Percentiles rank a stretch among this genome's conserved stretches.
Evolutionary conservation across 2,329 filamentous ascomycete genomes (phyloP).

Genomic region (Trichoderma arundinaceum): DNA sequence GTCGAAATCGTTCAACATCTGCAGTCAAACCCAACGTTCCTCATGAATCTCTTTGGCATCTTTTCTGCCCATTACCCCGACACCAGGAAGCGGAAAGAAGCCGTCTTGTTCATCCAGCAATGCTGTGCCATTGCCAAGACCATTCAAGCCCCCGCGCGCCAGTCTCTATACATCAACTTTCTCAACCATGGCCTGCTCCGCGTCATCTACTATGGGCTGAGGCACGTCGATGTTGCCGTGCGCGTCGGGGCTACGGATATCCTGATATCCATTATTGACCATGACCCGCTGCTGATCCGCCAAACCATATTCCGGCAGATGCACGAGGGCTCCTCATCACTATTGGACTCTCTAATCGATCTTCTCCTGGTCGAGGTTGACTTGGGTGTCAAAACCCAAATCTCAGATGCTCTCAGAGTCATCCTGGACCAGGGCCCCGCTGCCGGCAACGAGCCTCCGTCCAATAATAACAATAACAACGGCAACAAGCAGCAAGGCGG

Average conservation of each 20-base stretch:
- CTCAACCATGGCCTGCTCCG: constrained; percentile 83
- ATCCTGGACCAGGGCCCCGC: constrained; percentile 74
- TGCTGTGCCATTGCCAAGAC: constrained; percentile 95
- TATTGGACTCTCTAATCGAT: constrained; percentile 93
- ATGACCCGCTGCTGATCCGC: constrained; percentile 93
- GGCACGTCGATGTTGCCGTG: constrained; percentile 81
- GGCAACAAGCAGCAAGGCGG: constrained; percentile 37
- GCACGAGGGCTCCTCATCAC: constrained; percentile 79
- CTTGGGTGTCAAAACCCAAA: constrained; percentile 91
- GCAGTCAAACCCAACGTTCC: constrained; percentile 77
- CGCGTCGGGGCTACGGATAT: constrained; percentile 94
- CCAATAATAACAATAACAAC: constrained; percentile 41
- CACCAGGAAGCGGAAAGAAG: constrained; percentile 83
- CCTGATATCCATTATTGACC: constrained; percentile 90
- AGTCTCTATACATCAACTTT: constrained; percentile 87
- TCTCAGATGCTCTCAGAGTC: constrained; percentile 94
- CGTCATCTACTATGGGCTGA: constrained; percentile 90
- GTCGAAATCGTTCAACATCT: constrained; percentile 96
- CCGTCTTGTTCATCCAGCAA: constrained; percentile 94
- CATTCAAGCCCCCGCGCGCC: constrained; percentile 80
- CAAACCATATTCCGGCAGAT: constrained; percentile 92
- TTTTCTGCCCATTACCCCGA: constrained; percentile 72
- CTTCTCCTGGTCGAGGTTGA: constrained; percentile 90
- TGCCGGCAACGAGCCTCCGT: constrained; percentile 59
- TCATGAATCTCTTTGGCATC: constrained; percentile 86